Conservation (phyloP, 352 stramenopile species). For the Globisporangium parvum region DNA sequence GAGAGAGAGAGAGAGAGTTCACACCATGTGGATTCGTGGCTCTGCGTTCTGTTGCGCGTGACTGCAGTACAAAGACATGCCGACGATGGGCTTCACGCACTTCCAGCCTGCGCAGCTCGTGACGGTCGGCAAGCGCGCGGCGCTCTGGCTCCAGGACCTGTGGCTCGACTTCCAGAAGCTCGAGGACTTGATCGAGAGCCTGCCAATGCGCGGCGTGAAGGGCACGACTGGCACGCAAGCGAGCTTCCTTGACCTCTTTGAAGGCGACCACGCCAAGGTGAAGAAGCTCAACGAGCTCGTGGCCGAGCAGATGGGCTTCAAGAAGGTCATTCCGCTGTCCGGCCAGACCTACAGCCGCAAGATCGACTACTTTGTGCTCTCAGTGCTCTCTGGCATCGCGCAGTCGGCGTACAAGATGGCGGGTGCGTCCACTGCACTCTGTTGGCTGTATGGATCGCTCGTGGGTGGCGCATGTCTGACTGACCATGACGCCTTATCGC, state of each 20-base stretch:
- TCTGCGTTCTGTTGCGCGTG: background rate
- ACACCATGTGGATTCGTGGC: background rate
- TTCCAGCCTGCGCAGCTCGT: constrained; percentile 99
- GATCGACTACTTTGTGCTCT: constrained; percentile 96
- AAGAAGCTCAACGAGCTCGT: constrained; percentile 96
- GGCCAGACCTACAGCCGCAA: constrained; percentile 99
- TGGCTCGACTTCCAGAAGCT: constrained; percentile 96
- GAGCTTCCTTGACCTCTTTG: constrained; percentile 98
- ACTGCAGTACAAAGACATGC: constrained; percentile 92
- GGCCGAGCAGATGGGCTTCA: constrained; percentile 97
- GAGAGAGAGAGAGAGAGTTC: background rate
- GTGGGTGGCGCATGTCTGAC: background rate
- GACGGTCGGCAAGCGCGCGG: constrained; percentile 96
- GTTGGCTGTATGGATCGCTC: background rate
- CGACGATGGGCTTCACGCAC: constrained; percentile 98
- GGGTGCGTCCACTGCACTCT: constrained; percentile 17
- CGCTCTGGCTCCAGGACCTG: constrained; percentile 98
- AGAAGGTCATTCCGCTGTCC: constrained; percentile 95
- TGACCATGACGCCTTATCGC: background rate
- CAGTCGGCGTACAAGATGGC: constrained; percentile 99
- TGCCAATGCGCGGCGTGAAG: constrained; percentile 98
- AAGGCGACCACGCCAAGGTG: constrained; percentile 96
- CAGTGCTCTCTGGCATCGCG: constrained; percentile 93
- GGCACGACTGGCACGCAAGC: constrained; percentile 98
- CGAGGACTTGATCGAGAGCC: constrained; percentile 91